Evolutionary conservation across 140 eudicot genomes (phyloP), one percentile per base, ranked within the genome.

Genomic region (Bidens hawaiensis): DNA sequence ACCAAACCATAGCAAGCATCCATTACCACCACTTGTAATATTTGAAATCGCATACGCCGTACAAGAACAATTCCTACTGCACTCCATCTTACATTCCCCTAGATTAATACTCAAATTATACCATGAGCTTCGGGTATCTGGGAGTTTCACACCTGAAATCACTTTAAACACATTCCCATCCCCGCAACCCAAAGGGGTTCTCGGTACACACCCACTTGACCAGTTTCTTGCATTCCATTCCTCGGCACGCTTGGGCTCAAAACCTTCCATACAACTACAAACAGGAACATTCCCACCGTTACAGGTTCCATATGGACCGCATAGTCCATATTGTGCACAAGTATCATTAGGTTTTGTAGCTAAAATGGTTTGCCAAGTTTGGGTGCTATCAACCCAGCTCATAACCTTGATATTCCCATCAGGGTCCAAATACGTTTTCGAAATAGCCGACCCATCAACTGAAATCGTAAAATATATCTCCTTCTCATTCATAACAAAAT

Each of bases 51-150:
- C 64, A 60, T 79, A 83, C 19, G 85, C 83, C 16, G 65, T 58
- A 24, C 90, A 83, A 26, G 62, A 22, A 38, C 86, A 83, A 48
- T 77, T 74, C 59, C 9, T 70, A 70, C 46, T 70, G 74, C 90
- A 83, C 0, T 16, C 21, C 28, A 10, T 43, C 52, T 54, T 62
- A 55, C 90, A 83, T 26, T 80, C 81, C n/a, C 16, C 43, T 36
- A 67, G 7, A 14, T 14, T 53, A 62, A 67, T 67, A 13, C 64
- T 67, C 8, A 15, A 1, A 40, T 67, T 53, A 12, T 67, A 67
- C 42, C 43, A 25, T 24, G 72, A 53, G 38, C 26, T 16, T 11
- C 45, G 30, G 3, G 72, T 53, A 16, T 71, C 70, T 0, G 70
- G 76, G 22, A 62, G 3, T 28, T 71, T 71, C 57, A 71, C 54